These are phyloP conservation scores for Globisporangium parvum DNA, from an alignment of 352 stramenopile genomes.

Conservation along the genomic window DNA sequence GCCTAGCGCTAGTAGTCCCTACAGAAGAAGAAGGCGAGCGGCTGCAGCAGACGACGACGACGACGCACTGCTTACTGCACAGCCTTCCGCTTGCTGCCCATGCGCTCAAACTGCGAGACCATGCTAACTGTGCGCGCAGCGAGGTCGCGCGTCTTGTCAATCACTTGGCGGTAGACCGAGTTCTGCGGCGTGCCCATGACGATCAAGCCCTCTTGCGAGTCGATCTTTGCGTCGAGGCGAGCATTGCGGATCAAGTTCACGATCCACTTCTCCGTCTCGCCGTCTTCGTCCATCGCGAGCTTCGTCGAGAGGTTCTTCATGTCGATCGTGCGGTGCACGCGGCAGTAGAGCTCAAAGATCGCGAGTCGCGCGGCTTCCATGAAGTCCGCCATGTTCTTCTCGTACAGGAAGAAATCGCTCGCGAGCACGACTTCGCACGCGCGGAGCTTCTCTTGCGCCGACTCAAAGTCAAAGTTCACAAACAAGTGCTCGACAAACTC, in stretches of 20 bases:
- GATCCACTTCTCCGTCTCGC: constrained; percentile 98
- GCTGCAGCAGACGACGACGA: not conserved
- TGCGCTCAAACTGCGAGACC: constrained; percentile 80
- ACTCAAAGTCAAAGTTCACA: constrained; percentile 99
- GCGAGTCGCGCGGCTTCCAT: constrained; percentile 97
- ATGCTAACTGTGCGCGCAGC: constrained; percentile 89
- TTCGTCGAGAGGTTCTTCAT: constrained; percentile 95
- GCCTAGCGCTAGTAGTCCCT: constrained; percentile 14
- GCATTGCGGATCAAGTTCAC: constrained; percentile 98
- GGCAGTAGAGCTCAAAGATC: constrained; percentile 99
- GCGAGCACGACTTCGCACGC: constrained; percentile 94
- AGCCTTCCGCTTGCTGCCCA: constrained; percentile 77
- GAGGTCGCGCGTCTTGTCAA: constrained; percentile 96
- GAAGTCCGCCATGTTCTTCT: constrained; percentile 96
- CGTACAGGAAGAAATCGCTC: constrained; percentile 97
- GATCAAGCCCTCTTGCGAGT: constrained; percentile 95
- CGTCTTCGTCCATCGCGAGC: constrained; percentile 93
- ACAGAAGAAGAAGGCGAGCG: not conserved
- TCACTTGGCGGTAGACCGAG: constrained; percentile 95
- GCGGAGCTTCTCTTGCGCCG: constrained; percentile 90
- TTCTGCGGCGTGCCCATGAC: constrained; percentile 94
- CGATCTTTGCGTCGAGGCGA: constrained; percentile 97
- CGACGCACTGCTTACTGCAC: constrained; percentile 33
- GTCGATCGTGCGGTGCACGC: constrained; percentile 99
- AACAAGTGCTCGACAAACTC: constrained; percentile 98